Percentiles rank a stretch among this genome's conserved stretches.
Evolutionary conservation across 2,329 filamentous ascomycete genomes (phyloP).

Genomic region (Madurella mycetomatis): DNA sequence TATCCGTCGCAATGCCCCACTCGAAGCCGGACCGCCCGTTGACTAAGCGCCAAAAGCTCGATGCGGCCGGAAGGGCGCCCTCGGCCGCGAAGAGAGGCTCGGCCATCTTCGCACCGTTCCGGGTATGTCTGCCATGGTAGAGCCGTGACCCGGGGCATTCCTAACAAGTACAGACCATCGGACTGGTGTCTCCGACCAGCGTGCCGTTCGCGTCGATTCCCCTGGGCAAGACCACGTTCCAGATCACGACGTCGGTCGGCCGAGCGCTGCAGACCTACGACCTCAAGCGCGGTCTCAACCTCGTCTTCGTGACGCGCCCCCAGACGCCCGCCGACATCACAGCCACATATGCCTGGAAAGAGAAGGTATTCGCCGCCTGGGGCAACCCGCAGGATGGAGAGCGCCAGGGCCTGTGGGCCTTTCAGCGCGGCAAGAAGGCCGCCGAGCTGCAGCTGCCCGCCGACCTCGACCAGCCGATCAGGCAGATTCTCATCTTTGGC

Average conservation of each 20-base stretch:
- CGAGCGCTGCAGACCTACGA: constrained; percentile 93
- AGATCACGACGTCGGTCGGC: constrained; percentile 93
- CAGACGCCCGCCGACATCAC: constrained; percentile 84
- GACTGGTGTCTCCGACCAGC: constrained; percentile 82
- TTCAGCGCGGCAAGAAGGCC: constrained; percentile 83
- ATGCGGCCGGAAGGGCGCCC: constrained; percentile 33
- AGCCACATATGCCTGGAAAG: constrained; percentile 81
- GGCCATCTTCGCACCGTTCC: constrained; percentile 86
- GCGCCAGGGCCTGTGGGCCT: constrained; percentile 76
- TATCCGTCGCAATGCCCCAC: constrained; percentile 47
- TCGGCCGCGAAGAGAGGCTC: constrained; percentile 46
- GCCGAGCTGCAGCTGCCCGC: constrained; percentile 66
- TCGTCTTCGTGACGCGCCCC: constrained; percentile 89
- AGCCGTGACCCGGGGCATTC: neutral
- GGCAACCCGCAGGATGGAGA: constrained; percentile 54
- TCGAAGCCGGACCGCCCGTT: constrained; percentile 57
- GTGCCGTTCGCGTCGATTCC: constrained; percentile 89
- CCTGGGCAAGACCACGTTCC: constrained; percentile 89
- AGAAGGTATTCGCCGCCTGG: constrained; percentile 86
- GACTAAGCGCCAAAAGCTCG: constrained; percentile 72
- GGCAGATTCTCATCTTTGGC: constrained; percentile 76
- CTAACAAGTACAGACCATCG: constrained; percentile 64
- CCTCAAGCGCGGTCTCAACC: constrained; percentile 78
- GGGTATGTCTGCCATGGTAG: constrained; percentile 53
- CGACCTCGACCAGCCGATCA: constrained; percentile 65